Base-by-base conservation (phyloP, 345 rosid genomes). In the Barbarea vulgaris region DNA sequence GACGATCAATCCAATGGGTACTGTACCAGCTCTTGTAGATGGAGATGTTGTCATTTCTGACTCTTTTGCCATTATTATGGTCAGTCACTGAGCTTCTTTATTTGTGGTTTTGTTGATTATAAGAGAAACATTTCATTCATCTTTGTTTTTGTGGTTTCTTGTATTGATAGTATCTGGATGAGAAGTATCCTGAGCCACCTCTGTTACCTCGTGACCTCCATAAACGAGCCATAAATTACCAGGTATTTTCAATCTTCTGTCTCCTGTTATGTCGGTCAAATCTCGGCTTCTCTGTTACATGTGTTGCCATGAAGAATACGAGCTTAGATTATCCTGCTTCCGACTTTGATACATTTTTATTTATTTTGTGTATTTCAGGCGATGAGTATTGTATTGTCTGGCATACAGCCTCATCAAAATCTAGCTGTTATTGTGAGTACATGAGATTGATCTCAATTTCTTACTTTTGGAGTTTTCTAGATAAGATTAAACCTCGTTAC, bases 321-420 rank as follows among this genome's bases (percentile, higher is more conserved):
- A 63, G 34, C 42, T 50, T 61, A 1, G 5, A 2, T 39, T 39
- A 0, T 37, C 33, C 12, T 72, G 64, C 42, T 55, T 69, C 1
- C 1, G 9, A 41, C 14, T 27, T 19, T 57, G 19, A 47, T 31
- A 1, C 7, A 10, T 5, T 19, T 25, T 27, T 47, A n/a, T 2
- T 51, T 22, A 0, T 51, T 66, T 55, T 46, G 31, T 63, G 1
- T 18, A 3, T 70, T 78, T 69, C 75, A 93, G 98, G 96, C 83
- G 47, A 87, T 88, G 65, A 93, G 75, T 69, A 81, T 87, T 72
- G 97, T 93, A 62, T 87, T 83, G 63, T 88, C 93, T 6, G 87
- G 88, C 75, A 93, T 93, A 69, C 97, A 93, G 61, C 93, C 98
- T 69, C 87, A 83, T 69, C 90, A 89, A 73, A 91, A 93, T 82